A percentile compares a stretch with the other conserved stretches of the same genome.
These are phyloP conservation scores for Thelephora aurantiotincta DNA, from an alignment of 768 basidiomycete species.

Conservation along the genomic window DNA sequence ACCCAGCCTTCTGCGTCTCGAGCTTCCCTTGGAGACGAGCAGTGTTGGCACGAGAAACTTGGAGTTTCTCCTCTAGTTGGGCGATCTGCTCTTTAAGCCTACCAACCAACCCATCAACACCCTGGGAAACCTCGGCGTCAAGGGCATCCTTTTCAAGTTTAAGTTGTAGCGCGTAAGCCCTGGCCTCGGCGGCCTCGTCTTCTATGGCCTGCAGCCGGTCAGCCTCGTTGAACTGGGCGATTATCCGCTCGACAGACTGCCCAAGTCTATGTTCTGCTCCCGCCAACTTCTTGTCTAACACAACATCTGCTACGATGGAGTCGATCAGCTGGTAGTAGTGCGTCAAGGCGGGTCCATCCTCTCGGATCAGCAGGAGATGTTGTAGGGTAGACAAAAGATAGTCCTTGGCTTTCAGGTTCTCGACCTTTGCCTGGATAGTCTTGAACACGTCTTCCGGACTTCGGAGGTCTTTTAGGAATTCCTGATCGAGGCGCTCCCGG, in stretches of 20 bases:
- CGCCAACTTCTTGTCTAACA: conserved; percentile 80
- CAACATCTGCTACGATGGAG: conserved; percentile 77
- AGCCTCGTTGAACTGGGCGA: conserved; percentile 82
- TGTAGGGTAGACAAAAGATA: conserved; percentile 92
- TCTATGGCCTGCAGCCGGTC: conserved; percentile 71
- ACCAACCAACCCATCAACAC: conserved; percentile 75
- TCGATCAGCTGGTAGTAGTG: conserved; percentile 90
- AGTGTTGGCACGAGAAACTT: conserved; percentile 66
- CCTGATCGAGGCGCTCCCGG: conserved; percentile 61
- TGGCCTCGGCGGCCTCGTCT: conserved; percentile 59
- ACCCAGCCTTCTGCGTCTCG: conserved; percentile 59
- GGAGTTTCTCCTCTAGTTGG: conserved; percentile 65
- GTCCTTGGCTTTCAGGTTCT: conserved; percentile 64
- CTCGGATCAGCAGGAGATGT: conserved; percentile 80
- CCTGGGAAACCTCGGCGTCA: conserved; percentile 69
- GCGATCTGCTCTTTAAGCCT: conserved; percentile 58
- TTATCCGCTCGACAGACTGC: conserved; percentile 77
- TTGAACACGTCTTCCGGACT: conserved; percentile 82
- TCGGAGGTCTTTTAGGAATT: conserved; percentile 60
- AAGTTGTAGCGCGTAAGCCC: conserved; percentile 45
- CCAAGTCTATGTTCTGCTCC: conserved; percentile 80
- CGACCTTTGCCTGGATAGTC: conserved; percentile 63
- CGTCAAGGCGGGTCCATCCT: conserved; percentile 71
- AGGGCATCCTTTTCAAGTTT: conserved; percentile 74
- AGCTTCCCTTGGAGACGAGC: conserved; percentile 65